These are phyloP conservation scores for Lindgomyces ingoldianus DNA, from an alignment of 495 filamentous ascomycete genomes.

Conservation along the genomic window DNA sequence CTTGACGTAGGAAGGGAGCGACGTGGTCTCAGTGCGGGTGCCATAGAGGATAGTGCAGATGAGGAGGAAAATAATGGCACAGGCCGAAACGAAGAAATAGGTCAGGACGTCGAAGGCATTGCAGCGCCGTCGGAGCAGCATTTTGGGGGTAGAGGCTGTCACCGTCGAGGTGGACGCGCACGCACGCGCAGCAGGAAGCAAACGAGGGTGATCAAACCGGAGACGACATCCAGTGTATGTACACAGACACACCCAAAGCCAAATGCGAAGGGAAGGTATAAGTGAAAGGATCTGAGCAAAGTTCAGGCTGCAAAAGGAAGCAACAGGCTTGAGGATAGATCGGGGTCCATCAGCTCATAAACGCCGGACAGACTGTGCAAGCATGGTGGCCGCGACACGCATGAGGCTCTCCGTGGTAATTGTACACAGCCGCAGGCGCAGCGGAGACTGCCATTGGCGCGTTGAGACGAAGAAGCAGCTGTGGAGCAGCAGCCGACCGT, in stretches of 20 bases:
- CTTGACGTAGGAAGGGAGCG: constrained; percentile 23
- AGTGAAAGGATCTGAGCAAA: no score
- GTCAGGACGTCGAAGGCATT: constrained; percentile 14
- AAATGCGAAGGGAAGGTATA: no score
- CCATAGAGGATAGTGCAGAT: constrained; percentile 34
- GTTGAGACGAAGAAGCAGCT: no score
- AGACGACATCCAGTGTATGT: constrained; percentile 1
- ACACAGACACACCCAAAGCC: no score
- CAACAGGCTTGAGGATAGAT: no score
- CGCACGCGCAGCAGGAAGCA: background rate
- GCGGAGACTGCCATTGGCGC: no score
- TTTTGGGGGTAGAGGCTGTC: background rate
- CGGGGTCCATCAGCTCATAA: background rate
- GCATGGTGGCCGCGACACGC: no score
- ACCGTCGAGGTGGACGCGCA: no score
- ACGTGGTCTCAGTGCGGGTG: constrained; percentile 25
- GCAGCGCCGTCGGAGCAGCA: constrained; percentile 24
- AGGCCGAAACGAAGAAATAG: constrained; percentile 19
- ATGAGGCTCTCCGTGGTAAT: no score
- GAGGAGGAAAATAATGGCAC: constrained; percentile 19
- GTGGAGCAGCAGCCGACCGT: no score
- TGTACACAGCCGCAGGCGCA: no score
- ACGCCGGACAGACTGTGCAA: background rate
- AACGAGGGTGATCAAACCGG: background rate
- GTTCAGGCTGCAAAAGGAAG: background rate